phyloP scores from a whole-genome alignment of 2,329 filamentous ascomycete species.

The Aureobasidium sp. region DNA sequence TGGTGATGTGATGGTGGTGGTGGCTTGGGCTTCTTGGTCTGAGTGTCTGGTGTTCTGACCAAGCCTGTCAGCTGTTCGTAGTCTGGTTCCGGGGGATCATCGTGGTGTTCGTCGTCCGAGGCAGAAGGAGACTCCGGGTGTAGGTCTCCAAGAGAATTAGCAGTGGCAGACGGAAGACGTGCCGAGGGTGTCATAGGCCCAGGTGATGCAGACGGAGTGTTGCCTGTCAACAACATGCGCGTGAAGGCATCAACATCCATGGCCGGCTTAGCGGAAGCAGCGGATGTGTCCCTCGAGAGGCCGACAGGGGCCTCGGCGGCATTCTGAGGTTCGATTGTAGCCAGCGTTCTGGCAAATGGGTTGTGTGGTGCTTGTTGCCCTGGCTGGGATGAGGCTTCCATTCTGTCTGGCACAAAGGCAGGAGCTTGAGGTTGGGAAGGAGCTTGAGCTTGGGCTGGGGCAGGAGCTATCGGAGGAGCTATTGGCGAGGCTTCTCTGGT shows the following conservation, averaged over 20 bases:
- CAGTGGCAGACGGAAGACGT: slow-evolving; percentile 29
- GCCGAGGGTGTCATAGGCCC: slow-evolving; percentile 1
- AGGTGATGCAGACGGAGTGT: slow-evolving; percentile 32
- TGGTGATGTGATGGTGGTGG: slow-evolving; percentile 68
- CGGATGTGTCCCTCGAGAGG: neutral
- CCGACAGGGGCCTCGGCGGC: neutral
- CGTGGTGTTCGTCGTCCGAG: slow-evolving; percentile 41
- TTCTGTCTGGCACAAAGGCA: neutral
- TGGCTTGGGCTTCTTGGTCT: slow-evolving; percentile 45
- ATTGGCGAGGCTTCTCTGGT: neutral
- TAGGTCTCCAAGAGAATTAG: slow-evolving; percentile 36
- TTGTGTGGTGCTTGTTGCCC: slow-evolving; percentile 28
- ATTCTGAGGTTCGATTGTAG: slow-evolving; percentile 23
- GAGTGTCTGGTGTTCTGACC: slow-evolving; percentile 24
- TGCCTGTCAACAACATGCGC: slow-evolving; percentile 65
- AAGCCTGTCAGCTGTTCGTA: slow-evolving; percentile 31
- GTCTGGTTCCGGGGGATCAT: slow-evolving; percentile 36
- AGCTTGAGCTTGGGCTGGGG: neutral
- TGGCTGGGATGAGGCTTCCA: neutral
- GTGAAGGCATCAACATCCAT: slow-evolving; percentile 72
- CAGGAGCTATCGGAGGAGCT: neutral
- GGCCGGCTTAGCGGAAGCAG: slow-evolving; percentile 30
- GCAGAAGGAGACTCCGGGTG: slow-evolving; percentile 47
- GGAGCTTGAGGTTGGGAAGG: neutral
- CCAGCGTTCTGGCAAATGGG: slow-evolving; percentile 29